phyloP scores from a whole-genome alignment of 371 early-diverging fungal species.

The Haplosporangium sp. region DNA sequence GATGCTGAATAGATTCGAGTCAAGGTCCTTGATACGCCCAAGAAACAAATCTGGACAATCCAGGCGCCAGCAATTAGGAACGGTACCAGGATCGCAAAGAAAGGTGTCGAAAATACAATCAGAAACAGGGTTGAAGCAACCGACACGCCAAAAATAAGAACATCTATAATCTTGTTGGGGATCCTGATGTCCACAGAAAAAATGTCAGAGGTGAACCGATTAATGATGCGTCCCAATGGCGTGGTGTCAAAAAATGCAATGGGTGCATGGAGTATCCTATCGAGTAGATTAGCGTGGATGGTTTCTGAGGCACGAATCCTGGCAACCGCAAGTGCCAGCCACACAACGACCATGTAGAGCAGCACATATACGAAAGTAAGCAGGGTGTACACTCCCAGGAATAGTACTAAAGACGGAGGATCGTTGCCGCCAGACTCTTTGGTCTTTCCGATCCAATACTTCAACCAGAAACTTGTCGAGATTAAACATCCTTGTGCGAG shows the following conservation, averaged over 20 bases:
- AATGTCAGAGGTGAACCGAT: conserved; percentile 90
- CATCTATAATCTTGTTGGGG: conserved; percentile 74
- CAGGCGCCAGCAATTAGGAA: conserved; percentile 64
- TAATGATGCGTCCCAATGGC: conserved; percentile 84
- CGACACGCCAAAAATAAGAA: conserved; percentile 55
- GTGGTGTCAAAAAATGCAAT: conserved; percentile 86
- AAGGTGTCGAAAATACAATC: conserved; percentile 72
- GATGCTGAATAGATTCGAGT: conserved; percentile 83
- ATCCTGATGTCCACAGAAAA: conserved; percentile 83
- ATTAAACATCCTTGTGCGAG: background rate
- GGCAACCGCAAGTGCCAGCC: conserved; percentile 56
- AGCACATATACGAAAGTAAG: conserved; percentile 29
- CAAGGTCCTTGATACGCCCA: conserved; percentile 74
- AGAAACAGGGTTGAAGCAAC: conserved; percentile 70
- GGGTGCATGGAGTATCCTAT: conserved; percentile 64
- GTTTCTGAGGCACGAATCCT: conserved; percentile 57
- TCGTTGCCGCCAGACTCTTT: background rate
- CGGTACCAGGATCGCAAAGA: conserved; percentile 65
- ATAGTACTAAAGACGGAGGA: conserved; percentile 10
- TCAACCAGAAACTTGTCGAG: background rate
- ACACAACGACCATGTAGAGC: conserved; percentile 25
- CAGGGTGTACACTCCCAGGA: conserved; percentile 33
- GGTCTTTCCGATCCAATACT: background rate
- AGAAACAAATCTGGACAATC: conserved; percentile 59
- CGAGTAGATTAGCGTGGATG: conserved; percentile 58